Evolutionary conservation across 371 early-diverging fungal species (phyloP).

Genomic region (Mucor irregularis): DNA sequence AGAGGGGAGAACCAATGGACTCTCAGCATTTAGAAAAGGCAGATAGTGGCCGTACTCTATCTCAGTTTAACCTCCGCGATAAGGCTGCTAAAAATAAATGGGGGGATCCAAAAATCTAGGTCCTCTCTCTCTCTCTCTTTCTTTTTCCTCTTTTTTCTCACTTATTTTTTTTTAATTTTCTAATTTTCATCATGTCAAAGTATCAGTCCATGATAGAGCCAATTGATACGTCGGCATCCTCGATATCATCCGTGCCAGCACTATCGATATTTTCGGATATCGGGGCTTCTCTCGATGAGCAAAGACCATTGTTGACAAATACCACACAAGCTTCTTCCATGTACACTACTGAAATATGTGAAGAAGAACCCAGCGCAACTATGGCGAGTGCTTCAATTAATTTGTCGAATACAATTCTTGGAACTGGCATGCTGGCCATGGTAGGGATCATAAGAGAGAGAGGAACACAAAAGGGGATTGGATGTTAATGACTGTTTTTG

Average conservation of each 20-base stretch:
- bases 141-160: not conserved
- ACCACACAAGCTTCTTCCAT: constrained; percentile 13
- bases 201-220: constrained; percentile 32
- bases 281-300: constrained; percentile 22
- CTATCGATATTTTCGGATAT: constrained; percentile 23
- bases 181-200: constrained; percentile 13
- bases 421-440: constrained; percentile 98
- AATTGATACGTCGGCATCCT: constrained; percentile 27
- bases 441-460: no score
- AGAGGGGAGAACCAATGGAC: no score
- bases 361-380: constrained; percentile 33
- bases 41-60: no score
- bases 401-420: constrained; percentile 92
- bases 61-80: no score
- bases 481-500: no score
- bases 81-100: no score
- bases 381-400: constrained; percentile 62
- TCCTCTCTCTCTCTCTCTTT: constrained; percentile 2
- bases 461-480: constrained; percentile 15
- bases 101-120: not conserved
- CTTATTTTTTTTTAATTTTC: not conserved
- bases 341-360: not conserved
- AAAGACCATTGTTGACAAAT: constrained; percentile 28
- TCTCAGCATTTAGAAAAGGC: no score
- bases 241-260: constrained; percentile 28